phyloP scores from a whole-genome alignment of 371 early-diverging fungal genomes.

The Apophysomyces sp. region DNA sequence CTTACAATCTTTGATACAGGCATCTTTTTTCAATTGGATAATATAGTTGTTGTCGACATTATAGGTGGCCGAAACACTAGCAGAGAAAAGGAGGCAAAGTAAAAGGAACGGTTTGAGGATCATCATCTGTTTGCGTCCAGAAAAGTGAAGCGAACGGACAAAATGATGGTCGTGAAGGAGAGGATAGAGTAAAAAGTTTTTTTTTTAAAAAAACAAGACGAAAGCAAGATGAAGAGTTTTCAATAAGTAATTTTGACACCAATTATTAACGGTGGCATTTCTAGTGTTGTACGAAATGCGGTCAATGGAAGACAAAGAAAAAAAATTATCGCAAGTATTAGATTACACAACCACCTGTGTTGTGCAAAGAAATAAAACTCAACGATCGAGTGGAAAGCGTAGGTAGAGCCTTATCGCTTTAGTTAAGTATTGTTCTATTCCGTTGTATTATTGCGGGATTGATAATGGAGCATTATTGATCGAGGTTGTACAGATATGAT shows the following conservation, averaged over 20 bases:
- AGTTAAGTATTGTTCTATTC: not conserved
- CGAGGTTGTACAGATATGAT: not conserved
- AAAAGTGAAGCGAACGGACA: not conserved
- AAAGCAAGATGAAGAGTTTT: not conserved
- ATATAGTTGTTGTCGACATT: constrained; percentile 33
- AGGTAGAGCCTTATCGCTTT: no score
- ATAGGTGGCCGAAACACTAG: not conserved
- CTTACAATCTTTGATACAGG: constrained; percentile 34
- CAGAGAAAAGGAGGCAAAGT: not conserved
- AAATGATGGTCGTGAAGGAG: not conserved
- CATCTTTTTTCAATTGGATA: constrained; percentile 23
- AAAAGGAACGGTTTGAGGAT: not conserved
- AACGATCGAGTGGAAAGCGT: not conserved
- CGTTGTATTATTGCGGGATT: not conserved
- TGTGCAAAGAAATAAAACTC: not conserved
- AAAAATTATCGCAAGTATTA: not conserved
- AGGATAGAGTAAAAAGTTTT: not conserved
- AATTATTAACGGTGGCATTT: not conserved
- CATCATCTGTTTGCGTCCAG: not conserved
- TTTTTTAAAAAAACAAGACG: not conserved
- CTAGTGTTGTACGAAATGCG: not conserved
- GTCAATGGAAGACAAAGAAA: not conserved
- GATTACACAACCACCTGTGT: not conserved
- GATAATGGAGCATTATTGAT: not conserved
- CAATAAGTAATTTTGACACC: not conserved